Base-by-base conservation (phyloP, 345 rosid genomes). In the Populus alba region DNA sequence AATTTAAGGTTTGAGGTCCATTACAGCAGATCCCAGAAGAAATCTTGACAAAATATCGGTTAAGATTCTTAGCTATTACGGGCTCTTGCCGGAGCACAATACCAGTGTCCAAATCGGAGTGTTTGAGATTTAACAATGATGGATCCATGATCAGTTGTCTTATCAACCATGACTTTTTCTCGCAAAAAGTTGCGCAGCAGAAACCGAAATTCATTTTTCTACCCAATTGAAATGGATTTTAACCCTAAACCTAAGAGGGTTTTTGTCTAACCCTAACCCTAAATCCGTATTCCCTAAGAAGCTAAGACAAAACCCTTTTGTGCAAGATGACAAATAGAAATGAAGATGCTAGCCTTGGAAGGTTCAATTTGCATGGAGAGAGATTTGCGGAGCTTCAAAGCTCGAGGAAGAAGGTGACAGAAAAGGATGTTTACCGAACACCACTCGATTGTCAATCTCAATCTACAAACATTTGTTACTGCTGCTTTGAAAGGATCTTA, bases 371-470 rank as follows among this genome's bases (percentile, higher is more conserved):
- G 63, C 15, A 9, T 10, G 5, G 29, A 17, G 63, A 57, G 57
- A 31, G 55, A 70, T 41, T 70, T 43, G 35, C 73, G 73, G 73
- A 70, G 55, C 73, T 70, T 70, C 57, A 45, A 41, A 43, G 37
- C 55, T 43, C 38, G 73, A 70, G 73, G 72, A 17, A 43, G 10
- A 25, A 70, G 38, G 7, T 70, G 18, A 17, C 33, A 31, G 65
- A 72, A 72, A 55, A 72, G 16, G 75, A 72, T 55, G 75, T 29
- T 33, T 72, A 72, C 75, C 75, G 10, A 53, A 33, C 65, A 51
- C 37, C 6, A 0, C n/a, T 47, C 73, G 1, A 27, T 70, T 16
- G 43, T 70, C 43, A n/a, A 70, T 25, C 31, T 11, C 45, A 11
- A 16, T 68, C 3, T 12, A 18, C 18, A 20, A 2, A 16, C 5